Evolutionary conservation across 1,139 yeast genomes (phyloP), one percentile per base, ranked within the genome.

Genomic region (Blastobotrys ciferrii): DNA sequence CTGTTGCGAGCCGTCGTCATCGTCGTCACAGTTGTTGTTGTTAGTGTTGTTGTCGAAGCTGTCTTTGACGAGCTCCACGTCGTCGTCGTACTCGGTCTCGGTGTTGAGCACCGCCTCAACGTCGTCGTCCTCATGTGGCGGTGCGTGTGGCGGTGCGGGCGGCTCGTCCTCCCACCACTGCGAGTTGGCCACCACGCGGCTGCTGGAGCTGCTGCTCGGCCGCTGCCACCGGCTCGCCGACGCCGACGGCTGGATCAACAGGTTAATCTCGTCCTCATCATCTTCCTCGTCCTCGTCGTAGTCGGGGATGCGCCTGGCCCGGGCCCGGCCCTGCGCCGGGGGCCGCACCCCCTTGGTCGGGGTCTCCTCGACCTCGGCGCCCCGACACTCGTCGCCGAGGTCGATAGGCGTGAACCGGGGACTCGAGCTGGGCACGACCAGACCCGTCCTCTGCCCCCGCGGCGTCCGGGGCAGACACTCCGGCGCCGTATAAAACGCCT

Each of bases 111-210:
- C 47, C 4, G 44, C 33, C 35, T 42, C 53, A 17, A 38, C 47
- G n/a, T 36, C 44, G 35, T 47, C 33, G 28, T 23, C 32, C 25
- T 31, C 37, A 14, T 23, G 31, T n/a, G 39, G 28, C 39, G 17
- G 11, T 20, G 13, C 28, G 12, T 18, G 30, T 23, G 25, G n/a
- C n/a, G 7, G 18, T 31, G 12, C 32, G 13, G 44, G 20, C 25
- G 9, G 35, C 25, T 47, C 52, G 28, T 50, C 45, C 14, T 50
- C 55, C 51, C 51, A 48, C 58, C 58, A 54, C 28, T 54, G 55
- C 19, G 58, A 51, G 32, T 53, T 50, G 7, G 54, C 56, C 32
- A 54, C 30, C 4, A 42, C 18, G 14, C 30, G 41, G 13, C 17
- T n/a, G 9, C 9, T 15, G 11, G 37, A 3, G n/a, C n/a, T n/a